phyloP scores from a whole-genome alignment of 164 flowering plant species.

The Aristolochia contorta region DNA sequence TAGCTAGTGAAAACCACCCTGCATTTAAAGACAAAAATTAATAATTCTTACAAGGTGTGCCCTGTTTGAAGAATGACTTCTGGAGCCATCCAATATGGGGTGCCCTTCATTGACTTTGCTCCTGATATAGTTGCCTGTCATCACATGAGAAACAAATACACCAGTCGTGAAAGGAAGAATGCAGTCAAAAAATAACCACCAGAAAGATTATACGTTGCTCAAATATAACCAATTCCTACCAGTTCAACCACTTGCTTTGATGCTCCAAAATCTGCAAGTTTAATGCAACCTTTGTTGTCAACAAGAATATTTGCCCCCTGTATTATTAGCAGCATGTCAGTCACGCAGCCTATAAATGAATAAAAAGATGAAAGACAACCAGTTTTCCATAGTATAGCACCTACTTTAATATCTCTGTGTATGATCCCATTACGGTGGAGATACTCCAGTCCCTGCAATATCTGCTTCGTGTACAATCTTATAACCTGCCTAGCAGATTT shows the following conservation, averaged over 20 bases:
- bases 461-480: conserved; percentile 80
- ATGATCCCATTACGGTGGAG: conserved; percentile 83
- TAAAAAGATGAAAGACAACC: neutral
- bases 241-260: conserved; percentile 93
- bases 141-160: neutral
- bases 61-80: conserved; percentile 98
- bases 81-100: conserved; percentile 99
- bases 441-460: conserved; percentile 82
- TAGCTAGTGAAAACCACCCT: too few relatives aligned
- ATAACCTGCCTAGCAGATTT: conserved; percentile 48
- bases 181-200: neutral
- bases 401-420: conserved; percentile 95
- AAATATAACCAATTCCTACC: conserved; percentile 33
- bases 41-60: conserved; percentile 75
- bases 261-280: conserved; percentile 99
- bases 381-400: neutral
- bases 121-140: conserved; percentile 84
- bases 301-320: conserved; percentile 98
- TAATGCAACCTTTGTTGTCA: conserved; percentile 91
- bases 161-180: neutral
- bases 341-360: neutral
- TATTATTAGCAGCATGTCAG: neutral
- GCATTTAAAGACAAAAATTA: neutral
- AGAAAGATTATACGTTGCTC: too few relatives aligned
- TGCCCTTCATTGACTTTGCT: conserved; percentile 99